These are phyloP conservation scores for Whalleya microplaca DNA, from an alignment of 2,329 filamentous ascomycete genomes.

Conservation along the genomic window DNA sequence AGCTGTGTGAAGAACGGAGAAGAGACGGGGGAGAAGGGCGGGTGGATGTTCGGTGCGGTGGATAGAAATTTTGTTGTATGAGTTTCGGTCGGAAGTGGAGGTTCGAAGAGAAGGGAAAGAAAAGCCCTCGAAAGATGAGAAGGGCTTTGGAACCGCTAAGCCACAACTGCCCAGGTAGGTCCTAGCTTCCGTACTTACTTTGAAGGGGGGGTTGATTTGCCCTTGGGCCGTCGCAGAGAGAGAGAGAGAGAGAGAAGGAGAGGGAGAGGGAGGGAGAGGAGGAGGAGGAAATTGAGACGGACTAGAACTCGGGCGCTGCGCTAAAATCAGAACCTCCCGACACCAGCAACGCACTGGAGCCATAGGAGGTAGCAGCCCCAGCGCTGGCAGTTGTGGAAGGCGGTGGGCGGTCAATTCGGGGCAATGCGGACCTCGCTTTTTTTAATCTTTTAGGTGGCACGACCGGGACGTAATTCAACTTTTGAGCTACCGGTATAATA, in stretches of 20 bases:
- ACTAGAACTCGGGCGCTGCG: constrained; percentile 28
- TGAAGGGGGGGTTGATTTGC: background rate
- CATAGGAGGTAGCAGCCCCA: constrained; percentile 12
- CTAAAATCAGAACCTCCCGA: constrained; percentile 29
- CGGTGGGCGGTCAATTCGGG: constrained; percentile 28
- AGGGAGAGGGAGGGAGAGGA: constrained; percentile 26
- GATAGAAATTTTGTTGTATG: constrained; percentile 34
- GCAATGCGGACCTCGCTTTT: constrained; percentile 22
- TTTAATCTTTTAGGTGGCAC: constrained; percentile 1
- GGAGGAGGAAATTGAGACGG: constrained; percentile 27
- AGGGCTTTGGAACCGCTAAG: constrained; percentile 1
- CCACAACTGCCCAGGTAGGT: constrained; percentile 4
- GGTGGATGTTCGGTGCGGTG: constrained; percentile 38
- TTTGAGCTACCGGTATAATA: background rate
- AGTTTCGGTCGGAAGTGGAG: constrained; percentile 40
- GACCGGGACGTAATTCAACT: background rate
- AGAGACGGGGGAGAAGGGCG: constrained; percentile 32
- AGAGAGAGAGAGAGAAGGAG: constrained; percentile 18
- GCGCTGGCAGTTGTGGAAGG: constrained; percentile 27
- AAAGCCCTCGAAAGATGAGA: constrained; percentile 9
- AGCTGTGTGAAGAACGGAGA: constrained; percentile 33
- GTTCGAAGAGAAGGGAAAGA: constrained; percentile 18
- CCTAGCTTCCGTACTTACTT: background rate
- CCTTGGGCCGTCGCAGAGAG: constrained; percentile 8
- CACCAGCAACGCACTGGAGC: constrained; percentile 27